Base-by-base conservation (phyloP, 1,284 basidiomycete species). In the Ganoderma lingzhi region DNA sequence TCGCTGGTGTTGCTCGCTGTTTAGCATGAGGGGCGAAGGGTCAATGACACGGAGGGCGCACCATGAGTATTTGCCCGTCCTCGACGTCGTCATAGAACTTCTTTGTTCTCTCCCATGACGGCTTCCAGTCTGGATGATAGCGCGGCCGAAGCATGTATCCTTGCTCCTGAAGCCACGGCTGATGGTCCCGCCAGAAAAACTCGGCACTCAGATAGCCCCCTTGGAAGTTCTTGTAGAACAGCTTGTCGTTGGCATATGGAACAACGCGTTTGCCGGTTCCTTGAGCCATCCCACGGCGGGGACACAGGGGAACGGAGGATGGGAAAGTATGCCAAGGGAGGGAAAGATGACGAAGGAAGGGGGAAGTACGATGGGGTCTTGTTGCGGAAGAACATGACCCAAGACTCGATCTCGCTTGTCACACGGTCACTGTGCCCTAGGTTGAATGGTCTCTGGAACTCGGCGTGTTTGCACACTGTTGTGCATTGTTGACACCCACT, bases 141-240 rank as follows among this genome's bases (percentile, higher is more conserved):
- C 74, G 71, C 3, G 72, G 68, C 30, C 72, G 72, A 6, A 75
- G 62, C 68, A 64, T 64, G 53, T 75, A 75, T 0, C 74, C 74
- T 5, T 44, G 66, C 39, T 72, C 68, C 19, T 64, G 37, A 0
- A 74, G 66, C 71, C 72, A 75, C 6, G 39, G 10, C 4, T 72
- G 67, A 30, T 71, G 68, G 59, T 74, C 65, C 23, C 66, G 39
- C 66, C 66, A 67, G 41, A 44, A 48, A 5, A 32, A 23, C n/a
- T 67, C 66, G 59, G 65, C 10, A 35, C 37, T n/a, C 12, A 17
- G 6, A 8, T 42, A 39, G 55, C 35, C 55, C 17, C 55, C 32
- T 9, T 17, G 32, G 28, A 55, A 15, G 51, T 55, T 55, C 51
- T 32, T 55, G 51, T 30, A 55, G 10, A 55, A 55, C 51, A 28